Conservation (phyloP, 352 stramenopile species). For the Phytophthora melonis region DNA sequence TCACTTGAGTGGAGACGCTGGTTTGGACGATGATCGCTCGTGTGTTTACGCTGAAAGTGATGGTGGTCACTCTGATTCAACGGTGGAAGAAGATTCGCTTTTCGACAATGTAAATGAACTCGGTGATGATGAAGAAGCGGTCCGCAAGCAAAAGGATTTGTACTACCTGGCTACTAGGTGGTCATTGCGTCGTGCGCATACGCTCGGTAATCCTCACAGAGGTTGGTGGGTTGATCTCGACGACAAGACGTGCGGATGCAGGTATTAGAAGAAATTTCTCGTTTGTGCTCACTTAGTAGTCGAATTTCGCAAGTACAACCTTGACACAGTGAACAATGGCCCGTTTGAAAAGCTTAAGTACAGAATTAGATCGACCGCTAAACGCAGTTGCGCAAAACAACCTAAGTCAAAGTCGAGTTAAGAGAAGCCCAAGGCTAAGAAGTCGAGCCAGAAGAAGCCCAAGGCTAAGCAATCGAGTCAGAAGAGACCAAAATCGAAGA, state of each 20-base stretch:
- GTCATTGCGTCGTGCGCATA: background rate
- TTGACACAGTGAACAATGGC: background rate
- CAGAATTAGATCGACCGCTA: background rate
- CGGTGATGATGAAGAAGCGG: background rate
- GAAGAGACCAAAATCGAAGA: too few species aligned
- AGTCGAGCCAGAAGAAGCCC: too few species aligned
- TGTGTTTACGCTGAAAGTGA: too few species aligned
- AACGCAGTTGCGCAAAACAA: background rate
- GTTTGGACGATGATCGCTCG: too few species aligned
- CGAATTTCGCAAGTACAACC: background rate
- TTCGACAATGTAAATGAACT: background rate
- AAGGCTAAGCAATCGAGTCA: too few species aligned
- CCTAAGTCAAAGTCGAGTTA: background rate
- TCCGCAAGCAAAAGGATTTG: background rate
- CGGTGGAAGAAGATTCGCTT: background rate
- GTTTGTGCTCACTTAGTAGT: background rate
- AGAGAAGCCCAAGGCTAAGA: too few species aligned
- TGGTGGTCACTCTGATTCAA: background rate
- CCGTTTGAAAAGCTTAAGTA: background rate
- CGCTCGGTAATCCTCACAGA: background rate
- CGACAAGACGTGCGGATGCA: background rate
- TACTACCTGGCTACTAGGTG: background rate
- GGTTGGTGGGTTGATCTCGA: background rate
- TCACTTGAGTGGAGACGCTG: too few species aligned
- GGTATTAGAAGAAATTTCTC: background rate